Evolutionary conservation across 2,329 filamentous ascomycete species (phyloP).

Genomic region (Penicillium sp.): DNA sequence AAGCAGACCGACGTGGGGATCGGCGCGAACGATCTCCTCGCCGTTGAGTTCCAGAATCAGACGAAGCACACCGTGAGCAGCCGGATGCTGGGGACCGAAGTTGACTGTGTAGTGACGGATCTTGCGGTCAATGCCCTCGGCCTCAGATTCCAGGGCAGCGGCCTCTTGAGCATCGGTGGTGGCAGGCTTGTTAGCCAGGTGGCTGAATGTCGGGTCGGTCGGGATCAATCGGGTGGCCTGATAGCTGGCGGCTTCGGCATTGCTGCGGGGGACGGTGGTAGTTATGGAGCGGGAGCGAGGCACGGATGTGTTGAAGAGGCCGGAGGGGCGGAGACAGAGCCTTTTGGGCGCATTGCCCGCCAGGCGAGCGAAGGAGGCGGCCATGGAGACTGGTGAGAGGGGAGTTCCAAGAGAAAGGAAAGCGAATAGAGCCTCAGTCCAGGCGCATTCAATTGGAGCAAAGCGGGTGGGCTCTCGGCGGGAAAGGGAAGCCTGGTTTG

Average conservation of each 20-base stretch:
- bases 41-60: constrained; percentile 97
- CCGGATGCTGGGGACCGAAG: constrained; percentile 97
- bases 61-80: constrained; percentile 95
- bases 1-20: constrained; percentile 93
- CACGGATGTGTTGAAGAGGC: constrained; percentile 40
- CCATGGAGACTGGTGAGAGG: constrained; percentile 48
- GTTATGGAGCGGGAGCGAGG: constrained; percentile 55
- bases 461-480: constrained; percentile 29
- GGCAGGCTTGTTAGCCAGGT: constrained; percentile 43
- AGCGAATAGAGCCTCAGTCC: constrained; percentile 35
- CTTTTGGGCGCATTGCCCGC: constrained; percentile 60
- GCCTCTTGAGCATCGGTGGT: constrained; percentile 37
- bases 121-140: constrained; percentile 62
- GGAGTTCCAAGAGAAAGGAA: constrained; percentile 20
- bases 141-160: constrained; percentile 49
- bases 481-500: constrained; percentile 30
- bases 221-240: constrained; percentile 56
- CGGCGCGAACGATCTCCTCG: constrained; percentile 93
- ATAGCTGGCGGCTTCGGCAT: constrained; percentile 50
- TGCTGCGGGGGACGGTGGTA: constrained; percentile 53
- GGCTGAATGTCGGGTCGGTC: constrained; percentile 56
- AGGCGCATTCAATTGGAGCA: constrained; percentile 35
- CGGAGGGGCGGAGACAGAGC: constrained; percentile 55
- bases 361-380: constrained; percentile 60
- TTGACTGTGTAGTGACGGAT: constrained; percentile 99